A percentile compares a stretch with the other conserved stretches of the same genome.
Conservation (phyloP, 441 rosid species). For the Populus trichocarpa region DNA sequence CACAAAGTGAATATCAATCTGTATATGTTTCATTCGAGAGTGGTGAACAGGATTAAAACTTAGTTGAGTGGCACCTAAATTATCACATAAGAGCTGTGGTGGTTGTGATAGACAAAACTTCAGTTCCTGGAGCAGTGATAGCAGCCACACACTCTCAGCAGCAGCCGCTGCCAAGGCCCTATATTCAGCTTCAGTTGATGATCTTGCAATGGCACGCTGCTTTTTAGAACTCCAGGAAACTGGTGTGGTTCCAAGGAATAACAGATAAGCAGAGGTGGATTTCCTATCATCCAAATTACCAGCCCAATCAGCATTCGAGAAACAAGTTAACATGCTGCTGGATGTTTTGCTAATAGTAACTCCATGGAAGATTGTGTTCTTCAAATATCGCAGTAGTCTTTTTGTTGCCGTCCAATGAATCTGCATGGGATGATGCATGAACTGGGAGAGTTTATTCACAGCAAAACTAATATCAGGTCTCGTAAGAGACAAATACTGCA, state of each 20-base stretch:
- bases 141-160: fast-evolving
- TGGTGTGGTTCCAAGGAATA: not conserved
- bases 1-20: not conserved
- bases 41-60: not conserved
- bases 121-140: fast-evolving
- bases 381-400: fast-evolving
- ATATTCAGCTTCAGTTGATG: not conserved
- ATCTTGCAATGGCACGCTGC: not conserved
- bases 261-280: no score
- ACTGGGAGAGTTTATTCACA: no score
- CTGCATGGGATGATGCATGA: not conserved
- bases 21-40: not conserved
- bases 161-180: not conserved
- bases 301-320: not conserved
- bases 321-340: not conserved
- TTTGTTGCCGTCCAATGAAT: not conserved
- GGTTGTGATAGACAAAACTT: not conserved
- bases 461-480: not conserved
- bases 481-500: not conserved
- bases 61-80: fast-evolving
- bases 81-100: not conserved
- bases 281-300: no score
- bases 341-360: no score
- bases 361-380: not conserved
- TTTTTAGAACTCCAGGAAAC: not conserved